Evolutionary conservation across 371 early-diverging fungal genomes (phyloP).

Genomic region (Gilbertella persicaria): DNA sequence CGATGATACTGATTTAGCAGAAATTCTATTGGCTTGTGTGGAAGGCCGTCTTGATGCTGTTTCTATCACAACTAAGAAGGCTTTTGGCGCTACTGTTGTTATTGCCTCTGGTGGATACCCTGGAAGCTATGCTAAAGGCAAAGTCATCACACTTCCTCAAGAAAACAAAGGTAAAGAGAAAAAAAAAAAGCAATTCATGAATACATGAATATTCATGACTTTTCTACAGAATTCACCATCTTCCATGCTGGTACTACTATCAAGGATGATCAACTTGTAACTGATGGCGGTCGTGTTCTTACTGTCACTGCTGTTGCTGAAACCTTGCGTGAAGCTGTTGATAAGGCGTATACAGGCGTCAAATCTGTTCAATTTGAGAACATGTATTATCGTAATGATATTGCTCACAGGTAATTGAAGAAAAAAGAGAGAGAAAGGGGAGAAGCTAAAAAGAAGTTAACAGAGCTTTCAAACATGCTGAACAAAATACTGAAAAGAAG

Average conservation of each 20-base stretch:
- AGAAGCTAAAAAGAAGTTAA: neutral
- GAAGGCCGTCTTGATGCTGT: constrained; percentile 93
- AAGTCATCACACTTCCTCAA: constrained; percentile 67
- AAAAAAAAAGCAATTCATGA: too few relatives aligned
- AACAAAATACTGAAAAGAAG: constrained; percentile 40
- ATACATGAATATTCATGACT: neutral
- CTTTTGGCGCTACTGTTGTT: constrained; percentile 89
- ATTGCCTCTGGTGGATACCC: constrained; percentile 94
- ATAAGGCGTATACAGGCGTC: constrained; percentile 74
- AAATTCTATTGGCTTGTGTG: constrained; percentile 85
- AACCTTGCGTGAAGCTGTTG: constrained; percentile 75
- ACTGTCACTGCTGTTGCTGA: constrained; percentile 84
- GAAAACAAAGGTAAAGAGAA: constrained; percentile 5
- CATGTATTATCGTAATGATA: constrained; percentile 88
- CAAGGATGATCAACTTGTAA: constrained; percentile 63
- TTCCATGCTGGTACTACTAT: constrained; percentile 93
- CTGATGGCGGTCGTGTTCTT: constrained; percentile 95
- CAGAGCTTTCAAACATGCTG: constrained; percentile 66
- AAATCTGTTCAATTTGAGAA: constrained; percentile 78
- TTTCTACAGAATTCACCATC: constrained; percentile 59
- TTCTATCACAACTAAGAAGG: constrained; percentile 66
- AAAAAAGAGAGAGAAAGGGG: neutral
- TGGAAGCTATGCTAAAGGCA: constrained; percentile 81
- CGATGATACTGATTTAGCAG: constrained; percentile 82
- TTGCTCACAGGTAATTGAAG: constrained; percentile 71